phyloP scores from a whole-genome alignment of 2,329 filamentous ascomycete genomes.

The Malbranchea zuffiana region DNA sequence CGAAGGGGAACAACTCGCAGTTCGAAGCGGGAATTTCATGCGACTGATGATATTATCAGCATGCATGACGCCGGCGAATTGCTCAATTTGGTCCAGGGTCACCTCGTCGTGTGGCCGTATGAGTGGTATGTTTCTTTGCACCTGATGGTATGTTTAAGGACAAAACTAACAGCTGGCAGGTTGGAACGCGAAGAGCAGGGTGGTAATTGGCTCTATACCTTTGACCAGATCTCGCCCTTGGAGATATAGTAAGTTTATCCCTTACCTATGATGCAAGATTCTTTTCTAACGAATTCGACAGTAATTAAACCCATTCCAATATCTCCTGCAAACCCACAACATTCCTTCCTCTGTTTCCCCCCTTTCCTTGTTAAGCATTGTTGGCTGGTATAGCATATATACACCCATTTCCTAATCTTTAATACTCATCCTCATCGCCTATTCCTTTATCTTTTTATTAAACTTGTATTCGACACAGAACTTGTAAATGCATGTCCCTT shows the following conservation, averaged over 20 bases:
- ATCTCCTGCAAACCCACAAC: no score
- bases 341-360: no score
- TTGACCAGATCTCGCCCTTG: slow-evolving; percentile 88
- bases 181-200: slow-evolving; percentile 80
- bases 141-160: background rate
- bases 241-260: slow-evolving; percentile 62
- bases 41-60: slow-evolving; percentile 63
- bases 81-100: slow-evolving; percentile 70
- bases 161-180: slow-evolving; percentile 33
- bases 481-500: no score
- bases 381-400: no score
- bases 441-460: no score
- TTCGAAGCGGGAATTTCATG: slow-evolving; percentile 38
- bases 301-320: no score
- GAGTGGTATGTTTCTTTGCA: slow-evolving; percentile 54
- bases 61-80: slow-evolving; percentile 70
- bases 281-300: no score
- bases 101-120: slow-evolving; percentile 85
- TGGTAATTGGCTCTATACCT: slow-evolving; percentile 92
- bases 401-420: no score
- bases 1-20: slow-evolving; percentile 37
- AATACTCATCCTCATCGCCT: no score
- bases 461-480: no score
- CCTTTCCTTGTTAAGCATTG: no score
- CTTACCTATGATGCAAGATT: no score